Evolutionary conservation across 805 yeast species (phyloP).

Genomic region (Cyberlindnera xylosilytica): DNA sequence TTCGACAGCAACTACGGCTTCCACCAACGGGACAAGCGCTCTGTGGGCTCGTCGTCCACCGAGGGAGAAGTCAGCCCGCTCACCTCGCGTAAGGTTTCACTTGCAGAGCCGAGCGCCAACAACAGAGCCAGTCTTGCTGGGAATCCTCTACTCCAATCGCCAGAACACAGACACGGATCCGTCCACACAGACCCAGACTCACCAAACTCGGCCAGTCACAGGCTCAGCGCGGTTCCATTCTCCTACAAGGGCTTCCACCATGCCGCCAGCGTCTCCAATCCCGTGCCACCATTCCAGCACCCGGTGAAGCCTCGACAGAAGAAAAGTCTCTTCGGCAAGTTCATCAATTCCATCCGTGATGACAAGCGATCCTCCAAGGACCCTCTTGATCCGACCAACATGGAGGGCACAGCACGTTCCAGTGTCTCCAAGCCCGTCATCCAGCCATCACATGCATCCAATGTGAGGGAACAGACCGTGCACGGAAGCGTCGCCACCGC

Average conservation of each 20-base stretch:
- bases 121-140: not conserved
- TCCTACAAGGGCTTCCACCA: constrained; percentile 32
- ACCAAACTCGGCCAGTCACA: not conserved
- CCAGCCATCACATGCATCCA: constrained; percentile 16
- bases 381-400: constrained; percentile 2
- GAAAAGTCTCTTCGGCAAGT: constrained; percentile 27
- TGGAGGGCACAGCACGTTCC: constrained; percentile 7
- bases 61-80: constrained; percentile 20
- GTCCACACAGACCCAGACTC: not conserved
- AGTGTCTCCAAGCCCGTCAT: constrained; percentile 7
- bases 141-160: not conserved
- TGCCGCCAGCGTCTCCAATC: constrained; percentile 22
- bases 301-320: constrained; percentile 43
- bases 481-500: constrained; percentile 9
- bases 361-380: constrained; percentile 17
- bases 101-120: constrained; percentile 16
- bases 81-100: constrained; percentile 22
- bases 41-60: constrained; percentile 17
- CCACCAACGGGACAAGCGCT: constrained; percentile 11
- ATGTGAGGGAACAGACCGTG: constrained; percentile 7
- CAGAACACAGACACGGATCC: not conserved
- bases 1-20: constrained; percentile 16
- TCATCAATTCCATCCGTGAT: constrained; percentile 26
- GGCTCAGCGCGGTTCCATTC: constrained; percentile 19
- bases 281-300: constrained; percentile 45